Evolutionary conservation across 2,329 filamentous ascomycete genomes (phyloP).

Genomic region (Cladosporium sp.): DNA sequence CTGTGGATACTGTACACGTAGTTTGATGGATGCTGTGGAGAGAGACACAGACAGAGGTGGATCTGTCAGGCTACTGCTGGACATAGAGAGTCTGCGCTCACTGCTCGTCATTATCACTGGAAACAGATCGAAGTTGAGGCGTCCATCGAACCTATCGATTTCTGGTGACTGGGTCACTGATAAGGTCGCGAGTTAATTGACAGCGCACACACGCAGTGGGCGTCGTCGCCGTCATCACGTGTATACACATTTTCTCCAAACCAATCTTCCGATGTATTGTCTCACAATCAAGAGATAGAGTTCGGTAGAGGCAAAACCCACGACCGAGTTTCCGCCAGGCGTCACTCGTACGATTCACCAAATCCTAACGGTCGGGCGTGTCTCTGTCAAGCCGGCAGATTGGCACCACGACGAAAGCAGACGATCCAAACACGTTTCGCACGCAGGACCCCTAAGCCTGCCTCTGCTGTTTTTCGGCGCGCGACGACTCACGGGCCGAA

Average conservation of each 20-base stretch:
- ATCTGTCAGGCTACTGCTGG: background rate
- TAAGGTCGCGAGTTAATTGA: background rate
- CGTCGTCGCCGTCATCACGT: background rate
- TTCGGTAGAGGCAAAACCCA: background rate
- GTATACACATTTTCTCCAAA: background rate
- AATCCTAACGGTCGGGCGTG: background rate
- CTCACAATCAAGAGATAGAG: background rate
- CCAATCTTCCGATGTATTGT: background rate
- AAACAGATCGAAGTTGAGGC: background rate
- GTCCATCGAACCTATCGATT: background rate
- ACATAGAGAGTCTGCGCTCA: background rate
- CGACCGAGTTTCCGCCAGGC: slow-evolving; percentile 2
- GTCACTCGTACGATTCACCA: background rate
- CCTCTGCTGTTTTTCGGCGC: slow-evolving; percentile 8
- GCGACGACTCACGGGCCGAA: slow-evolving; percentile 10
- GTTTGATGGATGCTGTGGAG: background rate
- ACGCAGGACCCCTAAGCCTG: background rate
- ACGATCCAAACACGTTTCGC: background rate
- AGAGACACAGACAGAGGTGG: background rate
- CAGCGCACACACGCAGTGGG: background rate
- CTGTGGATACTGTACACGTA: background rate
- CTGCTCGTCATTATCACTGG: background rate
- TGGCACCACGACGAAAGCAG: background rate
- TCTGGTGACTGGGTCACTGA: background rate
- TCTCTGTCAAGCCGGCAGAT: slow-evolving; percentile 1